Conservation (phyloP, 306 rosid species). For the Castanea mollissima region DNA sequence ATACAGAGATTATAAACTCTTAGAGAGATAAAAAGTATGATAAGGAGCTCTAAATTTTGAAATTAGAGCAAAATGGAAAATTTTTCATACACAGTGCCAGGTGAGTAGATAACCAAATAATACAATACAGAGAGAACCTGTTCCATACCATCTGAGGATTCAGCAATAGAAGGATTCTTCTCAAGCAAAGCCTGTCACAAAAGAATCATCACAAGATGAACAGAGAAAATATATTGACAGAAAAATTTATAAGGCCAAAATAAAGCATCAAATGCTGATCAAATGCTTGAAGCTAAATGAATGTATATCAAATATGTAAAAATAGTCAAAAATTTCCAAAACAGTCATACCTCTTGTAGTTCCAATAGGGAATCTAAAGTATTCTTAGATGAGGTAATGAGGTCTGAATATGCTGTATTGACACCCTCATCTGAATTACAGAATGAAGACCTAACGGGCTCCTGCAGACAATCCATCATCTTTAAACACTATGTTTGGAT, state of each 20-base stretch:
- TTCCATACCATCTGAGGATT: slow-evolving; percentile 50
- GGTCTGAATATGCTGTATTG: slow-evolving; percentile 54
- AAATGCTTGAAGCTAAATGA: neutral
- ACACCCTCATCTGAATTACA: slow-evolving; percentile 59
- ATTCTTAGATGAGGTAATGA: slow-evolving; percentile 63
- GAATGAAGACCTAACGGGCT: slow-evolving; percentile 56
- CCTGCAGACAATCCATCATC: slow-evolving; percentile 49
- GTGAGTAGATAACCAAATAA: neutral
- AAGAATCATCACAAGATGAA: slow-evolving; percentile 5
- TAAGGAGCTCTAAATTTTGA: neutral
- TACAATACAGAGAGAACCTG: slow-evolving; percentile 2
- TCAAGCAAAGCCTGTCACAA: slow-evolving; percentile 68
- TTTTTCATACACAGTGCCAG: too few relatives aligned
- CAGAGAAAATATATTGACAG: neutral
- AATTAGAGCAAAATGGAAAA: neutral
- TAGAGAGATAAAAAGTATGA: neutral
- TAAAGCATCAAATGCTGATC: neutral
- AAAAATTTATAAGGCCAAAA: neutral
- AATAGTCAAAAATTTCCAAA: neutral
- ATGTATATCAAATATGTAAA: neutral
- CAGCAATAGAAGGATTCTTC: slow-evolving; percentile 58
- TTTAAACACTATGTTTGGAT: slow-evolving; percentile 13
- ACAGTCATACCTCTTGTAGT: slow-evolving; percentile 65
- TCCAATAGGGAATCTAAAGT: slow-evolving; percentile 75
- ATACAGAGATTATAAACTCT: neutral